Evolutionary conservation across 2,329 filamentous ascomycete species (phyloP), one percentile per base, ranked within the genome.

Genomic region (Acephala macrosclerotiorum): DNA sequence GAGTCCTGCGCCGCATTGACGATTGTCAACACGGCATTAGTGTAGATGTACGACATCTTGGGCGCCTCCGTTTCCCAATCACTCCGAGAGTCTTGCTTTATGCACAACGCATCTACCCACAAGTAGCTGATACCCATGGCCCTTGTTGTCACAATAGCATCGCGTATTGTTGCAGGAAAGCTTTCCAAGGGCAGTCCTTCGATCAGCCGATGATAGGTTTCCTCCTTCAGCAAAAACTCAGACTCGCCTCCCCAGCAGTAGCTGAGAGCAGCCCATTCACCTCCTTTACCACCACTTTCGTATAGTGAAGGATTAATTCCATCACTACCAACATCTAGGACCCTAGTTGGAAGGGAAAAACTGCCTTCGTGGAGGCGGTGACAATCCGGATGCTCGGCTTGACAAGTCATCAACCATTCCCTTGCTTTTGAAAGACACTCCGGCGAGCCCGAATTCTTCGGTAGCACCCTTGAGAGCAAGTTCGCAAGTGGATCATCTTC

Each of bases 171-270:
- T 5, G 20, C 14, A 7, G 66, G 66, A 29, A 63, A 66, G 26
- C 51, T 38, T 47, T 60, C 29, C 8, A 64, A 3, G 11, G 60
- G 49, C 20, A 61, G n/a, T 9, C 63, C 63, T 11, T 45, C 14
- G 14, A 53, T 12, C 18, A 66, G 18, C 4, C 45, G 38, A n/a
- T 38, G 16, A 8, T 47, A 20, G 6, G 47, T 66, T 3, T 36
- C 25, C 7, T 58, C 20, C 4, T 58, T 68, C 4, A 63, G 51
- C 16, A 66, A 47, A 47, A 66, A 61, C 4, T 35, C 18, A 9
- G 63, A 61, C 38, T 36, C 45, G 7, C 56, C 53, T 59, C 66
- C 66, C 66, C 64, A 68, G 35, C 64, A 68, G 18, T 68, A 68
- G 20, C 56, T 58, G 4, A 58, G 36, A 25, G 56, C 11, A 4